Evolutionary conservation across 108 stramenopile species (phyloP).

Genomic region (Cylindrotheca fusiformis): DNA sequence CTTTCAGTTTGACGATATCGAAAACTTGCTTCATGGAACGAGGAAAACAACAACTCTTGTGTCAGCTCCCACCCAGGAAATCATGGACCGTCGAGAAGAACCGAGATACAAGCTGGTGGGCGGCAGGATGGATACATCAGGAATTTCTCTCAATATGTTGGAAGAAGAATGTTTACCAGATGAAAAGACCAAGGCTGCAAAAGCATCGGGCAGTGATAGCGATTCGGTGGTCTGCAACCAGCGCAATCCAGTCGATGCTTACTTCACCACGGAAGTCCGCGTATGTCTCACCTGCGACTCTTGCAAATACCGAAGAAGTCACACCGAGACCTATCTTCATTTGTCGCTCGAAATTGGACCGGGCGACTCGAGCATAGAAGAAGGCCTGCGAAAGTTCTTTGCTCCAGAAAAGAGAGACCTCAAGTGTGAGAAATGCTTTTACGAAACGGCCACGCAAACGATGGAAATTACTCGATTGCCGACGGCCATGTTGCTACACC

Average conservation of each 20-base stretch:
- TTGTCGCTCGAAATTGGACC: constrained; percentile 53
- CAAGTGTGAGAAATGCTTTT: constrained; percentile 86
- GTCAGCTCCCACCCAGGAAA: neutral
- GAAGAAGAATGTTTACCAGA: constrained; percentile 7
- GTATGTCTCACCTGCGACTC: constrained; percentile 54
- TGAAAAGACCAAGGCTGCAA: neutral
- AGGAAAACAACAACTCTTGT: neutral
- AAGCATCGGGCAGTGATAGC: constrained; percentile 4
- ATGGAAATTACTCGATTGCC: constrained; percentile 45
- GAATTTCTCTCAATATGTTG: constrained; percentile 17
- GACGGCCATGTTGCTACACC: constrained; percentile 44
- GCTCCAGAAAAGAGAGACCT: constrained; percentile 72
- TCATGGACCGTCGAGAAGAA: constrained; percentile 1
- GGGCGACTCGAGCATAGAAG: constrained; percentile 28
- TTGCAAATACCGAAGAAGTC: constrained; percentile 49
- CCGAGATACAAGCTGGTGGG: constrained; percentile 48
- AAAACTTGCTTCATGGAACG: constrained; percentile 19
- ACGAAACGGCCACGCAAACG: constrained; percentile 42
- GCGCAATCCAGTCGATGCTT: constrained; percentile 32
- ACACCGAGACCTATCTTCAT: constrained; percentile 47
- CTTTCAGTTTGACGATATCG: constrained; percentile 28
- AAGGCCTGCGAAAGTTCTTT: constrained; percentile 60
- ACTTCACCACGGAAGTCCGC: constrained; percentile 50
- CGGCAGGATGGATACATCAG: constrained; percentile 35
- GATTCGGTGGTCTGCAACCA: neutral